Base-by-base conservation (phyloP, 2,329 filamentous ascomycete species). In the Aureobasidium zeae region DNA sequence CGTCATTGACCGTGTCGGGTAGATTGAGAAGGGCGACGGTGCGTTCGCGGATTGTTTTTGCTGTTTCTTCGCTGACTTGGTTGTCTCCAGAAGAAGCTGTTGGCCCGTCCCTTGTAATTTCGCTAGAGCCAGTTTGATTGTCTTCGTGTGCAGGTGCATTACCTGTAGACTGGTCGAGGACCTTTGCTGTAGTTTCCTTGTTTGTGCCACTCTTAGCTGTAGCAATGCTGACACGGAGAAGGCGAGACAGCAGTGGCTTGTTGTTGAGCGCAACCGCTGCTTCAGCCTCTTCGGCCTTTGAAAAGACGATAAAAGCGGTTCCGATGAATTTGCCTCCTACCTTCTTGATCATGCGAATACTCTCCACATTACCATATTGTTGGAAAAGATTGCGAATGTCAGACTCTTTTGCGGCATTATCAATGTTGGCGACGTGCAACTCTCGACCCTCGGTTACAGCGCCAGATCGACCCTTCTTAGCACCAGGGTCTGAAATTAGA, bases 1-100 rank as follows among this genome's bases (percentile, higher is more conserved):
- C 78, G 55, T 94, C 86, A 51, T 93, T 95, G 55, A 96, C 77
- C 0, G 88, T 96, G 57, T 96, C 91, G 0, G 91, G 86, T 1
- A 98, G 69, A 49, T 88, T 83, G 64, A 95, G 76, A 20, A 98
- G 68, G 8, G 81, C 82, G 37, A 96, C 72, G 1, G 85, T 91
- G 41, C 86, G 79, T 37, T 79, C 76, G 29, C 52, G 53, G 16
- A 59, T 58, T 1, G 55, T 56, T 25, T 48, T 53, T 29, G 50
- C 52, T 17, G 51, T 52, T 11, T 56, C 49, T 5, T 55, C 53
- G 30, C 42, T 26, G 12, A 44, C 19, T 35, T 33, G 25, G 5
- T 32, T 12, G 13, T 20, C 11, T 2, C 55, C 56, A 7, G 57
- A 49, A 25, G 57, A 53, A 11, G 58, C 58, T 17, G 49, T 55